Percentiles rank a stretch among this genome's conserved stretches.
These are phyloP conservation scores for Clonostachys byssicola DNA, from an alignment of 2,329 filamentous ascomycete species.

Conservation along the genomic window DNA sequence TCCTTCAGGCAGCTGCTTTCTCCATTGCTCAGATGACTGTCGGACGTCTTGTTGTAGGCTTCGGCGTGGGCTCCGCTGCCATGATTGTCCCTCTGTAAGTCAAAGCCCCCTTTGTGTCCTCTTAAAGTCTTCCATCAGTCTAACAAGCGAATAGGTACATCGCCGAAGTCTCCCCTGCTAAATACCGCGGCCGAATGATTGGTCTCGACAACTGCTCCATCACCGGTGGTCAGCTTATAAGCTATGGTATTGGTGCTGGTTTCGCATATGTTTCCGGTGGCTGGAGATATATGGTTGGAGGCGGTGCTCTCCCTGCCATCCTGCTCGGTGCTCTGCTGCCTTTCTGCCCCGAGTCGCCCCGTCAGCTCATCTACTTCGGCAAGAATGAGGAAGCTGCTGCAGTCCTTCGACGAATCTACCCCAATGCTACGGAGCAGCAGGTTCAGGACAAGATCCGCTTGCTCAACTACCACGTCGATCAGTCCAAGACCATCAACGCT, in stretches of 20 bases:
- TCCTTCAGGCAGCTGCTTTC: slow-evolving; percentile 10
- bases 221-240: slow-evolving; percentile 10
- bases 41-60: slow-evolving; percentile 18
- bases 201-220: slow-evolving; percentile 14
- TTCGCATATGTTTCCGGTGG: slow-evolving; percentile 21
- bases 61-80: slow-evolving; percentile 33
- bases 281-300: slow-evolving; percentile 12
- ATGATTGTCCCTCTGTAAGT: slow-evolving; percentile 26
- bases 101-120: not conserved
- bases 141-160: slow-evolving; percentile 6
- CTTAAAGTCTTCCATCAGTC: not conserved
- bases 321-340: slow-evolving; percentile 8
- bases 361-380: slow-evolving; percentile 13
- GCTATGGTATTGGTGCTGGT: slow-evolving; percentile 19
- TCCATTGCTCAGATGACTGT: slow-evolving; percentile 11
- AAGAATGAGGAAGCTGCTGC: slow-evolving; percentile 16
- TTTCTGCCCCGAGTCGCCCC: slow-evolving; percentile 11
- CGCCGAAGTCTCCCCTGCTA: slow-evolving; percentile 12
- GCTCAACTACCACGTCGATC: too few relatives aligned
- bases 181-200: slow-evolving; percentile 14
- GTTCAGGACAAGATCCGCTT: slow-evolving; percentile 15
- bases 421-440: slow-evolving; percentile 16
- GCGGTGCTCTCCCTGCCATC: slow-evolving; percentile 10
- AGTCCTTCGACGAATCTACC: not conserved
- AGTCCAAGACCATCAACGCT: not conserved